Conservation (phyloP, 2,329 filamentous ascomycete genomes). For the Balansia obtecta region DNA sequence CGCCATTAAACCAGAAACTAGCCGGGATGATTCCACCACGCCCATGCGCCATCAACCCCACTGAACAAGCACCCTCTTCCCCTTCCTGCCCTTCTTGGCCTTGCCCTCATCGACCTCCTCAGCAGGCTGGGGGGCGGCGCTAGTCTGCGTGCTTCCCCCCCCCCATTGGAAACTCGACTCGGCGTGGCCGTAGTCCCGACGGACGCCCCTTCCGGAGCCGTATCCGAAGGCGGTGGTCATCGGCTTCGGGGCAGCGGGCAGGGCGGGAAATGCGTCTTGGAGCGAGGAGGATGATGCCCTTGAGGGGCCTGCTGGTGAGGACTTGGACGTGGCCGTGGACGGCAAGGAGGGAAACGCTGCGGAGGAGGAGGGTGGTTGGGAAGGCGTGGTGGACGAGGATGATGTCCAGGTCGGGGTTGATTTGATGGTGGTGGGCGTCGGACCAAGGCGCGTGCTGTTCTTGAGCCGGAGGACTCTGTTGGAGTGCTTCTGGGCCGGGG, state of each 20-base stretch:
- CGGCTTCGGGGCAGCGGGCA: slow-evolving; percentile 65
- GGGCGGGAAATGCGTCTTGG: slow-evolving; percentile 65
- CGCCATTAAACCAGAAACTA: no score
- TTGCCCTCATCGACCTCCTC: slow-evolving; percentile 22
- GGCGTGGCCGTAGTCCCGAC: slow-evolving; percentile 36
- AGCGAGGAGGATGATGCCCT: slow-evolving; percentile 21
- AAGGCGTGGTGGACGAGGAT: neutral
- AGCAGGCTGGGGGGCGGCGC: slow-evolving; percentile 10
- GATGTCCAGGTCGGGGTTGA: neutral
- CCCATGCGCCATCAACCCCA: slow-evolving; percentile 34
- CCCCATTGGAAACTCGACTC: slow-evolving; percentile 45
- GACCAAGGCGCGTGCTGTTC: slow-evolving; percentile 38
- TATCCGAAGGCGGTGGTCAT: slow-evolving; percentile 51
- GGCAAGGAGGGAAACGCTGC: slow-evolving; percentile 34
- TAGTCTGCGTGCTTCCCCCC: slow-evolving; percentile 21
- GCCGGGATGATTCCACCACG: no score
- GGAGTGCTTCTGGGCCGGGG: slow-evolving; percentile 34
- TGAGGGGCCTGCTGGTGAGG: slow-evolving; percentile 12
- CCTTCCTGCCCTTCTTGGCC: slow-evolving; percentile 44
- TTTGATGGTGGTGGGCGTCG: slow-evolving; percentile 11
- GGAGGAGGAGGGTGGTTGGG: slow-evolving; percentile 13
- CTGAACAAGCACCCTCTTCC: slow-evolving; percentile 48
- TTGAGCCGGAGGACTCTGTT: slow-evolving; percentile 46
- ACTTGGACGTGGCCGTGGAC: slow-evolving; percentile 12
- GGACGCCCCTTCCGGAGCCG: slow-evolving; percentile 38